These are phyloP conservation scores for Stemphylium lycopersici DNA, from an alignment of 2,329 filamentous ascomycete genomes.

Conservation along the genomic window DNA sequence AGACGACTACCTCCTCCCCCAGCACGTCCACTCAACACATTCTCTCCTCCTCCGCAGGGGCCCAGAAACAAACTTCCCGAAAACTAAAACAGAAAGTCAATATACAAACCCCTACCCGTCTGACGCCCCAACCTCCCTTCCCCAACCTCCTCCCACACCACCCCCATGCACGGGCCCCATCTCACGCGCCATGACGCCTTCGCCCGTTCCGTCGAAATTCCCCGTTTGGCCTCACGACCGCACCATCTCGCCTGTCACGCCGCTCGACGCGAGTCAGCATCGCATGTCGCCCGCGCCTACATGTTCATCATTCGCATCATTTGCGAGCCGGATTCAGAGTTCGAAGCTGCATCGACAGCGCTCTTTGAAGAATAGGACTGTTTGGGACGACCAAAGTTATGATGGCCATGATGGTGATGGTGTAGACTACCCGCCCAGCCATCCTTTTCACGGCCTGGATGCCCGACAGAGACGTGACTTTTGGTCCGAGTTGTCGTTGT, in stretches of 20 bases:
- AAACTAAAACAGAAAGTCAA: background rate
- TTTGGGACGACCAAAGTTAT: background rate
- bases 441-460: slow-evolving; percentile 1
- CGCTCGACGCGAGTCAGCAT: background rate
- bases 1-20: slow-evolving; percentile 4
- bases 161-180: background rate
- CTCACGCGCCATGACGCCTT: background rate
- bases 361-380: background rate
- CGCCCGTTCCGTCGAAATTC: background rate
- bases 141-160: slow-evolving; percentile 4
- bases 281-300: background rate
- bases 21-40: background rate
- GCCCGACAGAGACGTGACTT: background rate
- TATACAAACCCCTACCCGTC: slow-evolving; percentile 2
- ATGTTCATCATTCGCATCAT: background rate
- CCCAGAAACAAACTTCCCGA: background rate
- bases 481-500: background rate
- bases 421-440: background rate
- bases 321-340: background rate
- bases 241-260: background rate
- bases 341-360: background rate
- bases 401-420: background rate
- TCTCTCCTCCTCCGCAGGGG: background rate
- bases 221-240: background rate
- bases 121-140: slow-evolving; percentile 1